Evolutionary conservation across 306 rosid genomes (phyloP).

Genomic region (Cicer judaicum): DNA sequence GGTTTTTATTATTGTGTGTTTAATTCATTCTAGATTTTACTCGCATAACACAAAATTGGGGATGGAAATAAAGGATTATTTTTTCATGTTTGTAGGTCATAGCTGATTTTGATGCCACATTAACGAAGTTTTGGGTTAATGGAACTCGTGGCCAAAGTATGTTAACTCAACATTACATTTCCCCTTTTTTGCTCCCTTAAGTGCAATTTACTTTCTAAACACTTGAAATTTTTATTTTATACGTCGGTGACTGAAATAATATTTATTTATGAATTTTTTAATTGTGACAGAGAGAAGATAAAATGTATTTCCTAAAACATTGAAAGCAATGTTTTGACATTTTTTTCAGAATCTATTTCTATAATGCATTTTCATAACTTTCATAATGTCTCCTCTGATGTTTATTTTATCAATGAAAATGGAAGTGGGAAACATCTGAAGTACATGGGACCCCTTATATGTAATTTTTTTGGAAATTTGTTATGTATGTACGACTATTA

Average conservation of each 20-base stretch:
- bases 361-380: too few species aligned
- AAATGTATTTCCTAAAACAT: too few species aligned
- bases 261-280: too few species aligned
- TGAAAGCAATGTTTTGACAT: too few species aligned
- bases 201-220: too few species aligned
- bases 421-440: too few species aligned
- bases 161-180: conserved; percentile 34
- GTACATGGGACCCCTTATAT: not conserved
- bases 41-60: conserved; percentile 11
- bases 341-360: too few species aligned
- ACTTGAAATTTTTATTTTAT: too few species aligned
- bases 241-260: too few species aligned
- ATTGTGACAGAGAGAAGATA: too few species aligned
- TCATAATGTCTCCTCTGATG: too few species aligned
- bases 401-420: too few species aligned
- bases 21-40: not conserved
- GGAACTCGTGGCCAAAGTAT: conserved; percentile 82
- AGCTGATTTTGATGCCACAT: conserved; percentile 93
- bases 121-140: conserved; percentile 72
- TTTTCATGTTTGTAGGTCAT: conserved; percentile 58
- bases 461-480: conserved; percentile 5
- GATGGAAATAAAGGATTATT: not conserved
- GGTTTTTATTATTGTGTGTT: conserved; percentile 44
- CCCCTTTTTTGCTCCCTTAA: not conserved
- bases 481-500: not conserved